A percentile compares a stretch with the other conserved stretches of the same genome.
Evolutionary conservation across 2,329 filamentous ascomycete genomes (phyloP).

Genomic region (Scedosporium apiospermum): DNA sequence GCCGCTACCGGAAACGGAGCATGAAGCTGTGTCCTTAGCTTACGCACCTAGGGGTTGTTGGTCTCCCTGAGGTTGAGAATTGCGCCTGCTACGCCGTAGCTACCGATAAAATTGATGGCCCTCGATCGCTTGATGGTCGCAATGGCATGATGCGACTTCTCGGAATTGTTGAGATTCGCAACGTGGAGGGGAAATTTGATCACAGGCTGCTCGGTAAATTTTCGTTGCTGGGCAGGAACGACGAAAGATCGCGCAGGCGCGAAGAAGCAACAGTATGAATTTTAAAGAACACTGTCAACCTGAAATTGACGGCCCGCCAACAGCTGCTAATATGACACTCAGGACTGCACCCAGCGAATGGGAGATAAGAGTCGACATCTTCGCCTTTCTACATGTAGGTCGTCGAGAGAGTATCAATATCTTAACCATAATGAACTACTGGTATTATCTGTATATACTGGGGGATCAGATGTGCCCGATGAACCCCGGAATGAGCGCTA

Average conservation of each 20-base stretch:
- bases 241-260: background rate
- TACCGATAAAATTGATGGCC: background rate
- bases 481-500: background rate
- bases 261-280: background rate
- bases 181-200: background rate
- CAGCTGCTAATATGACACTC: background rate
- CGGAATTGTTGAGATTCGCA: background rate
- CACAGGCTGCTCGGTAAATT: background rate
- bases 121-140: background rate
- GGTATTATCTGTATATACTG: too few relatives aligned
- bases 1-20: background rate
- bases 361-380: too few relatives aligned
- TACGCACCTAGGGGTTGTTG: background rate
- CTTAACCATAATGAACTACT: too few relatives aligned
- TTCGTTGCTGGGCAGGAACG: background rate
- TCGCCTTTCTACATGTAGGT: too few relatives aligned
- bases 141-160: background rate
- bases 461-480: too few relatives aligned
- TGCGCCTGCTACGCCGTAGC: background rate
- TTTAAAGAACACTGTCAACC: background rate
- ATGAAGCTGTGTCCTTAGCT: background rate
- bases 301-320: background rate
- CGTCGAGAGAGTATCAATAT: too few relatives aligned
- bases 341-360: background rate
- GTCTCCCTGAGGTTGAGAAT: background rate